Conservation (phyloP, 345 rosid genomes). For the Luvunga scandens region DNA sequence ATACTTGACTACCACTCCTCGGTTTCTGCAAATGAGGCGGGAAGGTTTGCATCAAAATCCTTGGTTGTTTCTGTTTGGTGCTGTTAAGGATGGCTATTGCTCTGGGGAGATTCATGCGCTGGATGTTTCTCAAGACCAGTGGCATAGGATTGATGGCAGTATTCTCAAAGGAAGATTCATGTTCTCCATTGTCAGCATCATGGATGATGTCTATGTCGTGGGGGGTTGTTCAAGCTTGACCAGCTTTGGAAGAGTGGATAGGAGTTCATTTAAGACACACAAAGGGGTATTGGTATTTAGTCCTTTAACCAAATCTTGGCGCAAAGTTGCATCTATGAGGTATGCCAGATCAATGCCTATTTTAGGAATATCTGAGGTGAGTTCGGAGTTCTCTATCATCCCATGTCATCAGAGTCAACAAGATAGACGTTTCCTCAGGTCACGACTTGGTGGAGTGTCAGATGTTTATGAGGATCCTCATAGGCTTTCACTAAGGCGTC, state of each 20-base stretch:
- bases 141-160: conserved; percentile 75
- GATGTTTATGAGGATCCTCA: conserved; percentile 98
- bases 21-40: conserved; percentile 72
- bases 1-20: conserved; percentile 58
- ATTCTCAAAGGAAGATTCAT: conserved; percentile 75
- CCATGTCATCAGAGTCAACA: conserved; percentile 60
- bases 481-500: conserved; percentile 80
- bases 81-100: conserved; percentile 75
- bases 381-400: conserved; percentile 46
- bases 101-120: conserved; percentile 79
- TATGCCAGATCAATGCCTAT: conserved; percentile 82
- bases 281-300: conserved; percentile 76
- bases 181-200: conserved; percentile 75
- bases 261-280: conserved; percentile 81
- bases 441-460: conserved; percentile 66
- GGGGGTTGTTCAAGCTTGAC: conserved; percentile 87
- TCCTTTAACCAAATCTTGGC: conserved; percentile 82
- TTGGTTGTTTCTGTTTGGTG: conserved; percentile 88
- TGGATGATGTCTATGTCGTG: conserved; percentile 72
- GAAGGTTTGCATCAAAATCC: conserved; percentile 71
- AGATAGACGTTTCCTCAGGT: conserved; percentile 66
- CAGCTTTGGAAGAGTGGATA: conserved; percentile 64
- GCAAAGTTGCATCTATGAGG: conserved; percentile 75
- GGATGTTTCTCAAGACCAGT: conserved; percentile 68
- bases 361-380: conserved; percentile 69